Base-by-base conservation (phyloP, 164 flowering plant species). In the Amborella trichopoda region DNA sequence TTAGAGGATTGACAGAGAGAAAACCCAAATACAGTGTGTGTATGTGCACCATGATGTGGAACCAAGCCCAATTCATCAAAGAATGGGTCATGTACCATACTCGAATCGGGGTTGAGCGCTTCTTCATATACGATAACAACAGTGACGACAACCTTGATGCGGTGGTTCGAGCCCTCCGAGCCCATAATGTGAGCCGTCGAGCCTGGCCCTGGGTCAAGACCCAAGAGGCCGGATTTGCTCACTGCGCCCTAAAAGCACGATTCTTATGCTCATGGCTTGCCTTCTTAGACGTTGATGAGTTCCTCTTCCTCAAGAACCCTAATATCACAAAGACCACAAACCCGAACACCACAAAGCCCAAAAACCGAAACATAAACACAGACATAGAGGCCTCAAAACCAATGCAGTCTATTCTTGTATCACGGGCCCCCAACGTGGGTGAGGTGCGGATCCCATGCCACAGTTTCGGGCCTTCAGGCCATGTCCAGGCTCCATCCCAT, bases 181-280 rank as follows among this genome's bases (percentile, higher is more conserved):
- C 66, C 2, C 63, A 52, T 55, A 70, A 75, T 12, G 40, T 88
- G 0, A 60, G 70, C 0, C 40, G 83, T 2, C 74, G 75, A 32
- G 17, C 54, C 1, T 88, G 97, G 97, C 95, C 85, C 0, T 84
- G 97, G 97, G 53, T 80, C 54, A 84, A 88, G 71, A 71, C 87
- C 3, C 97, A 84, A 46, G 96, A 88, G 25, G 89, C 89, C 0
- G 95, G 97, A 28, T 88, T 88, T 40, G 73, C 87, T 0, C 95
- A 88, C 33, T 88, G 97, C 33, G 83, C 93, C 0, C 8, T 80
- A 8, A 67, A 72, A 23, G 86, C 90, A 0, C 50, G 78, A 1
- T 70, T 53, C 2, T 1, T 40, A 1, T 88, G 97, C 50, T 59
- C 73, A 21, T 88, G 95, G 97, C 77, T 84, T 5, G 89, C 76